Evolutionary conservation across 2,329 filamentous ascomycete species (phyloP).

Genomic region (Neofusicoccum laricinum): DNA sequence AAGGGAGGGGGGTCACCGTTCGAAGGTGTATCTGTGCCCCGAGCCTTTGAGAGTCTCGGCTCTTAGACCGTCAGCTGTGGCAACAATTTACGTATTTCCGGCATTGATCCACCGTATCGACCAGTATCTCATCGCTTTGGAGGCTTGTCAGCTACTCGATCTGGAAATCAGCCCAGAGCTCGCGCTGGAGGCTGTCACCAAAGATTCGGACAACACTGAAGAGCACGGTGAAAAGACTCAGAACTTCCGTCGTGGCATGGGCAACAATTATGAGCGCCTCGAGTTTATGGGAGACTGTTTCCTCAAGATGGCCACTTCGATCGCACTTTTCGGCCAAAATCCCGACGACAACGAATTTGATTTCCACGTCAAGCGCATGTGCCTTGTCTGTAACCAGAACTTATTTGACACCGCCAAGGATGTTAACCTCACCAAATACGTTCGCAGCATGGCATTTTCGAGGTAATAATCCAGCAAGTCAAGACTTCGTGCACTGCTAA

Average conservation of each 20-base stretch:
- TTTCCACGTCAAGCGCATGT: constrained; percentile 88
- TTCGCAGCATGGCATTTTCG: constrained; percentile 77
- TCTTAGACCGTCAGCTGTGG: constrained; percentile 67
- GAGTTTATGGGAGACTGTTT: constrained; percentile 94
- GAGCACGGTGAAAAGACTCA: constrained; percentile 66
- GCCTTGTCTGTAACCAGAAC: constrained; percentile 87
- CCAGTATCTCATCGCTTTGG: constrained; percentile 72
- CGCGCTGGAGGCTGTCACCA: constrained; percentile 86
- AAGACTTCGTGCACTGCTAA: neutral
- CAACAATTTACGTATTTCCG: constrained; percentile 73
- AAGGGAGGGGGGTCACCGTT: constrained; percentile 49
- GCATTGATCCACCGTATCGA: constrained; percentile 83
- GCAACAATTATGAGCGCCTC: constrained; percentile 88
- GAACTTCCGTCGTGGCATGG: constrained; percentile 81
- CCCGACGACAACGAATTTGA: constrained; percentile 79
- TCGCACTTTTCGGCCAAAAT: constrained; percentile 74
- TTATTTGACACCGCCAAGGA: constrained; percentile 74
- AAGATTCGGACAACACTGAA: constrained; percentile 81
- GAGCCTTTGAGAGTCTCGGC: constrained; percentile 74
- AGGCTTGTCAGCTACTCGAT: constrained; percentile 66
- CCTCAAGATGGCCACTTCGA: constrained; percentile 91
- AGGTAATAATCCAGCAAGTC: neutral
- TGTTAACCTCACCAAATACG: constrained; percentile 67
- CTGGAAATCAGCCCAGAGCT: constrained; percentile 64
- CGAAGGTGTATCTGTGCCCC: constrained; percentile 67